Percentiles rank a stretch among this genome's conserved stretches.
phyloP scores from a whole-genome alignment of 2,329 filamentous ascomycete species.

The Aspergillus tanneri region DNA sequence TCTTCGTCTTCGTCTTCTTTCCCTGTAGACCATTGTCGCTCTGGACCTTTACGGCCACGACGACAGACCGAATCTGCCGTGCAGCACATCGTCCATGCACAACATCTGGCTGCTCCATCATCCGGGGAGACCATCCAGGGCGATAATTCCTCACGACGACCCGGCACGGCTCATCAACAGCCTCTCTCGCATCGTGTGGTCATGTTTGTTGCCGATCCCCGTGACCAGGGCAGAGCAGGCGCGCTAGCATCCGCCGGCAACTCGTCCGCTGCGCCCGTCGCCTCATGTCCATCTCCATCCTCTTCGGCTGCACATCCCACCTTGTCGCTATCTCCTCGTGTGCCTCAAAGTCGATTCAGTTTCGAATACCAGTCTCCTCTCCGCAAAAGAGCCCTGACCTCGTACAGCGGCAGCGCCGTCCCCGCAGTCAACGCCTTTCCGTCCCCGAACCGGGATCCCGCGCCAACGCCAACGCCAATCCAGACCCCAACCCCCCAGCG shows the following conservation, averaged over 20 bases:
- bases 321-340: slow-evolving; percentile 28
- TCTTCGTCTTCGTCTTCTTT: slow-evolving; percentile 6
- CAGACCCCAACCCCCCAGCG: slow-evolving; percentile 51
- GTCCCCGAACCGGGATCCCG: background rate
- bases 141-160: slow-evolving; percentile 5
- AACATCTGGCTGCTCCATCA: slow-evolving; percentile 8
- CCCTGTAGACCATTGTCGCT: slow-evolving; percentile 8
- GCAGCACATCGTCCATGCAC: slow-evolving; percentile 17
- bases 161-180: background rate
- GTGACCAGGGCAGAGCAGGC: slow-evolving; percentile 31
- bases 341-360: slow-evolving; percentile 25
- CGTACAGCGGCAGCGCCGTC: slow-evolving; percentile 20
- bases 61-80: slow-evolving; percentile 23
- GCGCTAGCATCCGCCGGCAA: slow-evolving; percentile 25
- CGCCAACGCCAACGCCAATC: background rate
- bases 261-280: slow-evolving; percentile 10
- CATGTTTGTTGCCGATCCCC: slow-evolving; percentile 24
- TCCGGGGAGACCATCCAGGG: slow-evolving; percentile 3
- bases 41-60: slow-evolving; percentile 10
- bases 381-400: slow-evolving; percentile 23
- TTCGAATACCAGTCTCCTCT: slow-evolving; percentile 25
- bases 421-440: slow-evolving; percentile 7
- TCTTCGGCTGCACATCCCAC: slow-evolving; percentile 34
- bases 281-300: slow-evolving; percentile 25
- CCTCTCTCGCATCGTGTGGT: background rate